A percentile compares a stretch with the other conserved stretches of the same genome.
Conservation (phyloP, 78 protist species). For the Anaeramoeba ignava region DNA sequence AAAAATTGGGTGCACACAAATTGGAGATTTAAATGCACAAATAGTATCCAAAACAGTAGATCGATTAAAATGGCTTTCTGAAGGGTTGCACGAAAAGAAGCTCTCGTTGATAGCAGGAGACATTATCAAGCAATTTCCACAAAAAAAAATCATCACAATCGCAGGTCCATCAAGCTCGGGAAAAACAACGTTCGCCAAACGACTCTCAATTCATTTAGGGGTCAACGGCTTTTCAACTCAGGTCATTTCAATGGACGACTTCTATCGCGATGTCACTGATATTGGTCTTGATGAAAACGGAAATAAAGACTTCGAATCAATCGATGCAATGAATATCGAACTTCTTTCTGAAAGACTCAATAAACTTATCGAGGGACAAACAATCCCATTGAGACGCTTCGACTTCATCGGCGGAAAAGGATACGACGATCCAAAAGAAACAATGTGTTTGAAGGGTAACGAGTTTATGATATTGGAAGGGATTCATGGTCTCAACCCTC, state of each 20-base stretch:
- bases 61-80: no score
- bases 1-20: no score
- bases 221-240: constrained; percentile 15
- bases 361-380: constrained; percentile 13
- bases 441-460: constrained; percentile 1
- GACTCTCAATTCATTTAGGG: constrained; percentile 18
- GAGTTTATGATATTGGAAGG: constrained; percentile 37
- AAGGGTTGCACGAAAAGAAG: no score
- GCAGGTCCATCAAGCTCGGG: constrained; percentile 49
- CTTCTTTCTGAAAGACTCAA: constrained; percentile 5
- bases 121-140: no score
- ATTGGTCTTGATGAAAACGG: constrained; percentile 17
- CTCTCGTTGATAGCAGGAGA: no score
- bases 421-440: no score
- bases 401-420: constrained; percentile 23
- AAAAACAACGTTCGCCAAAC: constrained; percentile 39
- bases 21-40: no score
- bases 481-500: constrained; percentile 25
- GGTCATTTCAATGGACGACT: constrained; percentile 26
- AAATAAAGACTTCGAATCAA: constrained; percentile 26
- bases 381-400: constrained; percentile 12
- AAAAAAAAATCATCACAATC: constrained; percentile 16
- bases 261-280: constrained; percentile 18
- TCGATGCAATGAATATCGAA: constrained; percentile 26
- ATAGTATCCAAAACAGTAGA: no score